These are phyloP conservation scores for Candida frijolesensis DNA, from an alignment of 1,139 yeast species.

Conservation along the genomic window DNA sequence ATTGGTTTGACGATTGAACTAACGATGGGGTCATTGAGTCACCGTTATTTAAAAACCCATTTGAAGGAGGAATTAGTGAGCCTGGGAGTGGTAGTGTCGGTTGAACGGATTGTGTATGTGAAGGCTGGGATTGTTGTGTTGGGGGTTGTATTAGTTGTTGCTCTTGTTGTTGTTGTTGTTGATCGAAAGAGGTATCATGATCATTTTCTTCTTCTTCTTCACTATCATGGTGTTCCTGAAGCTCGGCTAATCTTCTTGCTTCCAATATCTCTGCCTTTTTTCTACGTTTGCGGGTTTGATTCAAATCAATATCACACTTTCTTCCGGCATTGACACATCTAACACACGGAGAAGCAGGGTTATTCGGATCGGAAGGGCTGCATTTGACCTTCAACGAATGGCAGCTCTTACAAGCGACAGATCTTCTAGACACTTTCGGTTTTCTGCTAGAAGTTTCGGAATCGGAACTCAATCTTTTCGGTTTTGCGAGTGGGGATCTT, in stretches of 20 bases:
- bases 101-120: background rate
- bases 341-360: constrained; percentile 68
- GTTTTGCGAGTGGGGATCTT: background rate
- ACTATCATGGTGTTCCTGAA: constrained; percentile 3
- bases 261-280: constrained; percentile 34
- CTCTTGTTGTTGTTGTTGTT: background rate
- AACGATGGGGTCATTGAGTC: background rate
- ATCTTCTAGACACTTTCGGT: constrained; percentile 27
- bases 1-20: background rate
- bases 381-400: constrained; percentile 82
- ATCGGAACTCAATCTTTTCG: background rate
- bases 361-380: constrained; percentile 63
- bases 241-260: constrained; percentile 18
- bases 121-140: background rate
- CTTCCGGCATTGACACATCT: constrained; percentile 69
- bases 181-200: background rate
- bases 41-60: background rate
- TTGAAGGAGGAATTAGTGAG: background rate
- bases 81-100: background rate
- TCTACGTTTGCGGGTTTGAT: constrained; percentile 59
- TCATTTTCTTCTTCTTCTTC: constrained; percentile 1
- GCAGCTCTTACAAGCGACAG: constrained; percentile 76
- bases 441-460: constrained; percentile 7
- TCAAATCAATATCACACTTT: constrained; percentile 67
- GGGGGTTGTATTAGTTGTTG: background rate